Base-by-base conservation (phyloP, 805 yeast genomes). In the Maudiozyma serrabonitensis region DNA sequence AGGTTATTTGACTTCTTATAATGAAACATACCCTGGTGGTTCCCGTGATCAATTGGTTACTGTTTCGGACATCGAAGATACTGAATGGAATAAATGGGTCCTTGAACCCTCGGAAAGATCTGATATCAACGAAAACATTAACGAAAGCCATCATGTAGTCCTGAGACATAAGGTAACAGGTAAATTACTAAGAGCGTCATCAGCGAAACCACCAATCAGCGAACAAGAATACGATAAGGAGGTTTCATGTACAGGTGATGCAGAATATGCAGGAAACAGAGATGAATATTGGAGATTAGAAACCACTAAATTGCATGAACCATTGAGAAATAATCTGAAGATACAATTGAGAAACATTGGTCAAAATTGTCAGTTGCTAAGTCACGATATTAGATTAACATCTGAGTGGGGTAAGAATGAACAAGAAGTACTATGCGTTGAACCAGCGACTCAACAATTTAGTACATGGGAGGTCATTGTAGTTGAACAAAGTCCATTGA, bases 161-260 rank as follows among this genome's bases (percentile, higher is more conserved):
- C 63, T 93, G n/a, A 79, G 78, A 69, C 98, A 93, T 64, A 73
- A 74, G 50, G 52, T 58, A 1, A 84, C 97, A 0, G 78, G 82
- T 15, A 79, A 80, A 53, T 78, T 85, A 43, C 67, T 93, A 47
- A 81, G 81, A 54, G 84, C 88, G 21, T 80, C 86, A 52, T 54
- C 64, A 1, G 70, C 76, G 46, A 79, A 90, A 52, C 96, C 98
- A 3, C 96, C 96, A 9, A 78, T 89, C 26, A 78, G 91, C 9
- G 95, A 87, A 61, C 93, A 87, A 60, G 98, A 93, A 50, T 90
- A 91, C 66, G 83, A 89, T 61, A 78, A 76, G 54, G 95, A 89
- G 66, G 95, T 89, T 1, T 76, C 87, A 26, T 80, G 87, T 54
- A 61, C 80, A 50, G 93, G 91, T 4, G 78, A 76, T 64, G 65